Conservation (phyloP, 2,329 filamentous ascomycete genomes). For the Apiospora marii region DNA sequence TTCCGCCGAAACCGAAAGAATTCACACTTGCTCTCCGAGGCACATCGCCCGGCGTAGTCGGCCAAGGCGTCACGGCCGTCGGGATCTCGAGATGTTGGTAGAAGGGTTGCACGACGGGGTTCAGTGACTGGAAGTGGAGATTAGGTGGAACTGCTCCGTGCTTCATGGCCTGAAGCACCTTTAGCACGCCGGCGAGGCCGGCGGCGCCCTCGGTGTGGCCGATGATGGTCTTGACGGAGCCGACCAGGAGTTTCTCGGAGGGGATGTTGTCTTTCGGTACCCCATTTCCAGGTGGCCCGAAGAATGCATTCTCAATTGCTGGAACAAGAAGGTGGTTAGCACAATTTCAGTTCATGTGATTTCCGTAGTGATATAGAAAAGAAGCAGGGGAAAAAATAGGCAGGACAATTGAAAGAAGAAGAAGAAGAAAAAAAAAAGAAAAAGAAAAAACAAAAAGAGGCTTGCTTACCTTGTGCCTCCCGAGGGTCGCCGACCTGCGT, state of each 20-base stretch:
- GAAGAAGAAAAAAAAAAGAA: background rate
- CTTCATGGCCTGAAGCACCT: constrained; percentile 51
- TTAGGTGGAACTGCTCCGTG: constrained; percentile 51
- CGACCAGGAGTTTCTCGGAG: constrained; percentile 44
- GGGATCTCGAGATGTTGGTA: constrained; percentile 46
- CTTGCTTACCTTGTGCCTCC: background rate
- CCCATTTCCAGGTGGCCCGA: constrained; percentile 29
- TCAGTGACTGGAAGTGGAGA: constrained; percentile 50
- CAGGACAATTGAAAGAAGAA: too few species aligned
- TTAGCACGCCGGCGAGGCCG: constrained; percentile 57
- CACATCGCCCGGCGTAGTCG: constrained; percentile 42
- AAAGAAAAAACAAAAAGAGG: too few species aligned
- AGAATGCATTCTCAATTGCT: constrained; percentile 53
- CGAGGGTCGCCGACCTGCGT: constrained; percentile 46
- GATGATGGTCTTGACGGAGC: constrained; percentile 53
- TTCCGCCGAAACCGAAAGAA: constrained; percentile 55
- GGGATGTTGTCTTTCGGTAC: background rate
- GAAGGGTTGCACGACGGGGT: constrained; percentile 48
- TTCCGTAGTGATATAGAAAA: background rate
- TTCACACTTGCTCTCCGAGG: constrained; percentile 53
- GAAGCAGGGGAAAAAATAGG: background rate
- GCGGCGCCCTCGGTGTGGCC: constrained; percentile 60
- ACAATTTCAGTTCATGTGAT: background rate
- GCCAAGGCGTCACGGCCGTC: constrained; percentile 44
- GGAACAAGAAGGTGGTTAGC: constrained; percentile 44